Percentiles rank a stretch among this genome's conserved stretches.
Conservation (phyloP, 495 filamentous ascomycete species). For the Penicillium ochrochloron region DNA sequence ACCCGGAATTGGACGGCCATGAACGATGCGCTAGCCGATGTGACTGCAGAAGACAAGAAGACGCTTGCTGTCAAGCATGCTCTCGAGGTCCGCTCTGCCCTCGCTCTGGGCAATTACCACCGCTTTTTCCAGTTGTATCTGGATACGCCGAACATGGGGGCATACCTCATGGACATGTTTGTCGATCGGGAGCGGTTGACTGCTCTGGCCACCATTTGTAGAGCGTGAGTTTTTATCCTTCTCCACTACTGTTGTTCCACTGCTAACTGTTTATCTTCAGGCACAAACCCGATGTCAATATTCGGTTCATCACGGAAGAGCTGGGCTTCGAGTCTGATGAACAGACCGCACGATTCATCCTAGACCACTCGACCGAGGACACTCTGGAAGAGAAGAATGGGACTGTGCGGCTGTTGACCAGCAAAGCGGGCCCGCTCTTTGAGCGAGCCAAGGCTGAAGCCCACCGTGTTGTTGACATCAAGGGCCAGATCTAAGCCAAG, state of each 20-base stretch:
- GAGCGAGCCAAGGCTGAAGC: slow-evolving; percentile 71
- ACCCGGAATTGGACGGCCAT: slow-evolving; percentile 97
- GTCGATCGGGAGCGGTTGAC: slow-evolving; percentile 89
- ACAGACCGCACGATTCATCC: slow-evolving; percentile 86
- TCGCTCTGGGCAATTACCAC: slow-evolving; percentile 95
- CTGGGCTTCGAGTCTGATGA: slow-evolving; percentile 93
- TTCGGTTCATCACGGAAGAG: slow-evolving; percentile 93
- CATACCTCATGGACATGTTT: slow-evolving; percentile 99
- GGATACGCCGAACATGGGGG: slow-evolving; percentile 95
- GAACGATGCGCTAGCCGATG: slow-evolving; percentile 96
- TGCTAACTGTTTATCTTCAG: slow-evolving; percentile 45
- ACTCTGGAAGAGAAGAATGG: slow-evolving; percentile 80
- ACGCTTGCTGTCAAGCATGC: slow-evolving; percentile 87
- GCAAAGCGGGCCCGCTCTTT: slow-evolving; percentile 73
- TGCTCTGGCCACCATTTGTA: slow-evolving; percentile 88
- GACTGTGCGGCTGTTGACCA: slow-evolving; percentile 72
- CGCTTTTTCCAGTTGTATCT: slow-evolving; percentile 95
- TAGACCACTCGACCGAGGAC: slow-evolving; percentile 72
- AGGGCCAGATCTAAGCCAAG: slow-evolving; percentile 82
- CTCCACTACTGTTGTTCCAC: background rate
- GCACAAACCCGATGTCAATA: slow-evolving; percentile 85
- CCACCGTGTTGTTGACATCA: slow-evolving; percentile 89
- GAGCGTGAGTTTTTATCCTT: slow-evolving; percentile 67
- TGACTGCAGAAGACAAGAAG: slow-evolving; percentile 94
- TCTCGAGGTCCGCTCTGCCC: slow-evolving; percentile 83